Conservation (phyloP, 192 early-diverging fungal genomes). For the Dispira simplex region DNA sequence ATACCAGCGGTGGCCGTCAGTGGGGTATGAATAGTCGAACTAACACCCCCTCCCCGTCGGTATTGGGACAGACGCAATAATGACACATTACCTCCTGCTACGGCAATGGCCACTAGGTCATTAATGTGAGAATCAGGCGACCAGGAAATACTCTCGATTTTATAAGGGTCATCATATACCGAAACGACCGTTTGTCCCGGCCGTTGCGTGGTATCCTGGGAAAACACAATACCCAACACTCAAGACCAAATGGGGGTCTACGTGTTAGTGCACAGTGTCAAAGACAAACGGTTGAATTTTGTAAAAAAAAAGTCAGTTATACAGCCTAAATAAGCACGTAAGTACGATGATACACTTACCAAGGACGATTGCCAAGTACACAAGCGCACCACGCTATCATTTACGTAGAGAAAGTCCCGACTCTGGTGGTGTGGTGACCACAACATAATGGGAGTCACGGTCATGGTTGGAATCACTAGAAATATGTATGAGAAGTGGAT, state of each 20-base stretch:
- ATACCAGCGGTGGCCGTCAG: not conserved
- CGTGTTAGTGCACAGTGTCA: not conserved
- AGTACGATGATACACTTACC: not conserved
- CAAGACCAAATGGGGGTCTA: not conserved
- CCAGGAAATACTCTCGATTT: conserved; percentile 8
- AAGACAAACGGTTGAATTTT: not conserved
- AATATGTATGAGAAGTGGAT: not conserved
- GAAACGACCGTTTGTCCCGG: not conserved
- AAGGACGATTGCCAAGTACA: not conserved
- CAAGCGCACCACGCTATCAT: not conserved
- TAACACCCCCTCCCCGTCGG: not conserved
- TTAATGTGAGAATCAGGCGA: not conserved
- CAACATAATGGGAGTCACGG: not conserved
- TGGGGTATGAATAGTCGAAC: not conserved
- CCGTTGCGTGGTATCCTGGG: not conserved
- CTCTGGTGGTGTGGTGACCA: conserved; percentile 5
- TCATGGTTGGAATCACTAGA: not conserved
- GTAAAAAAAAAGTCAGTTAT: not conserved
- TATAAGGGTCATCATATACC: not conserved
- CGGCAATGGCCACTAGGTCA: conserved; percentile 2
- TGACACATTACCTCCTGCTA: not conserved
- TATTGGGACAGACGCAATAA: not conserved
- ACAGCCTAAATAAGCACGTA: not conserved
- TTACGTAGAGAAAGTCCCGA: not conserved
- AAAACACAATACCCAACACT: not conserved